A percentile compares a stretch with the other conserved stretches of the same genome.
Evolutionary conservation across 164 flowering plant genomes (phyloP).

Genomic region (Stephania yunnanensis): DNA sequence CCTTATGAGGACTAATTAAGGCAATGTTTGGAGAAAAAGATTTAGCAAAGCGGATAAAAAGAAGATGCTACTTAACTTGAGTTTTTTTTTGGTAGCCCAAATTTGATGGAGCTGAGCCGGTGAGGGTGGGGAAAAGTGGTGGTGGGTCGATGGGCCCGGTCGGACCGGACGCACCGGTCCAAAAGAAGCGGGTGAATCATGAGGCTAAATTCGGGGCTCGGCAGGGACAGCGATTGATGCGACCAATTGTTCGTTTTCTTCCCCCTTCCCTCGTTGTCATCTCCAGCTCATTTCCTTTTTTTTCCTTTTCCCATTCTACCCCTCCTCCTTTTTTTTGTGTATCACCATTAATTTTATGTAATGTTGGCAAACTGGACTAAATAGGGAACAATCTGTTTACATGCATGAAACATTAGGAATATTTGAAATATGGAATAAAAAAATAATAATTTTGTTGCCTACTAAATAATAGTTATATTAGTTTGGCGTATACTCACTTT

Average conservation of each 20-base stretch:
- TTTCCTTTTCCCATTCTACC: neutral
- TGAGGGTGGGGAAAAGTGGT: neutral
- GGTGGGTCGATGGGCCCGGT: neutral
- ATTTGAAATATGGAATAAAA: too few species aligned
- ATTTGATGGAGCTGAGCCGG: neutral
- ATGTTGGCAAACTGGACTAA: too few species aligned
- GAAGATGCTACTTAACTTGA: neutral
- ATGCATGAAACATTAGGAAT: too few species aligned
- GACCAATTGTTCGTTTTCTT: slow-evolving; percentile 18
- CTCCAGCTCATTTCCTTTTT: neutral
- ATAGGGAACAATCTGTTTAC: too few species aligned
- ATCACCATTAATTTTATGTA: too few species aligned
- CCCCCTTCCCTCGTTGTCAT: slow-evolving; percentile 9
- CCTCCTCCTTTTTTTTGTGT: neutral
- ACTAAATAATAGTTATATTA: too few species aligned
- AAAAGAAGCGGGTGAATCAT: slow-evolving; percentile 14
- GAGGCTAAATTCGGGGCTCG: slow-evolving; percentile 1
- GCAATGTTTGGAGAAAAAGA: too few species aligned
- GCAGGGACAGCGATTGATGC: slow-evolving; percentile 18
- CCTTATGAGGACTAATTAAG: too few species aligned
- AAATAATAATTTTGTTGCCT: too few species aligned
- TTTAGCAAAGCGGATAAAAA: neutral
- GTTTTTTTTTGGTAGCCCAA: neutral
- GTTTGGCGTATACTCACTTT: too few species aligned
- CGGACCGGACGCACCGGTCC: slow-evolving; percentile 1